Conservation (phyloP, 1,284 basidiomycete species). For the Veloboletus limbatus region DNA sequence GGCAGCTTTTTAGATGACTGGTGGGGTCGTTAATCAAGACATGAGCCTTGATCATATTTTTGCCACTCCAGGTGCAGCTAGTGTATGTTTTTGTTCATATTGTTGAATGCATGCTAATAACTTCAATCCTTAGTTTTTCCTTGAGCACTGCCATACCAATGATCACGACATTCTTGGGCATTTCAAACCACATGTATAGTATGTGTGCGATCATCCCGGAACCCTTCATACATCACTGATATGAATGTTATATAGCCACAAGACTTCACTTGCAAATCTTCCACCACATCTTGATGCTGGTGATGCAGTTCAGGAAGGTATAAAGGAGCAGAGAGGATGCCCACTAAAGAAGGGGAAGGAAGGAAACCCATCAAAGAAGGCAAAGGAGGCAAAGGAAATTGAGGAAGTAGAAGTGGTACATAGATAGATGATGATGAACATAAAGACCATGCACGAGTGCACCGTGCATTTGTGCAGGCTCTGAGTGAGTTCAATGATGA, state of each 20-base stretch:
- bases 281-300: too few species aligned
- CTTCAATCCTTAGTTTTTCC: constrained; percentile 1
- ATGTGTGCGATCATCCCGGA: too few species aligned
- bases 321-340: too few species aligned
- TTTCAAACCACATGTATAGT: constrained; percentile 1
- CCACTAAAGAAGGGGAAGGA: too few species aligned
- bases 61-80: background rate
- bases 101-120: background rate
- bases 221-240: too few species aligned
- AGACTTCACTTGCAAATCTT: too few species aligned
- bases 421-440: background rate
- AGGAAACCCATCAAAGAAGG: too few species aligned
- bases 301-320: too few species aligned
- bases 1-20: background rate
- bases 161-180: background rate
- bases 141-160: background rate
- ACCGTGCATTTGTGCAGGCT: background rate
- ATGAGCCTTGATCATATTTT: background rate
- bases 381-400: too few species aligned
- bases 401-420: too few species aligned
- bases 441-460: background rate
- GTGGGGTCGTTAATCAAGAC: background rate
- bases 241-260: too few species aligned
- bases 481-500: background rate
- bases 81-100: background rate